Evolutionary conservation across 371 early-diverging fungal species (phyloP), one percentile per base, ranked within the genome.

Genomic region (Rhizopus delemar): DNA sequence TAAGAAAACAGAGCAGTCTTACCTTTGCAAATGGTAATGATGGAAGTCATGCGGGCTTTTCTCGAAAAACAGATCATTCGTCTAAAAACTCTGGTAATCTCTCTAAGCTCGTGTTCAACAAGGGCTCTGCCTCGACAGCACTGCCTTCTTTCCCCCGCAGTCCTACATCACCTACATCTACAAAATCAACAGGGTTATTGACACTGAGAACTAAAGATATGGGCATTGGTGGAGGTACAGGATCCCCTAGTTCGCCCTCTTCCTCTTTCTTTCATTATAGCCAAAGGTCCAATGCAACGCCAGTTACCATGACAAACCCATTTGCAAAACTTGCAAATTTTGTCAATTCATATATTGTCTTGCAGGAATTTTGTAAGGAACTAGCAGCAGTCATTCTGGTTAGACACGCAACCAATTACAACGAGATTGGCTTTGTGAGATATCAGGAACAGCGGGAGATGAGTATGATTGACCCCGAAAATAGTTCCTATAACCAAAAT

Each of bases 281-380:
- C 51, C 84, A 62, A 43, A 75, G 56, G 34, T 64, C 72, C 52
- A 84, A 76, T 67, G 84, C 75, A 2, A 80, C 80, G 4, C 80
- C 80, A 4, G 69, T 80, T 8, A 80, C 80, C 2, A 73, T 80
- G 68, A 77, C 80, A 12, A 80, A 77, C 31, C 77, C 77, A 0
- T 80, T 75, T 62, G 77, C 80, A 5, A 80, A 80, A 39, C 56
- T 77, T 7, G 66, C 78, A 13, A 73, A 80, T n/a, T 87, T 87
- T 64, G 82, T 87, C 6, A 73, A 84, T 48, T 77, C 83, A 5
- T 87, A 80, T 57, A 83, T 86, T 54, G 80, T 86, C 1, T 52
- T 87, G 8, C 86, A 87, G 57, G 86, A 86, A 41, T 87, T 87
- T 54, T 85, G 84, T 61, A 86, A 86, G 62, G 87, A 87, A 53